Evolutionary conservation across 257 asterid species (phyloP).

Genomic region (Solanum habrochaites): DNA sequence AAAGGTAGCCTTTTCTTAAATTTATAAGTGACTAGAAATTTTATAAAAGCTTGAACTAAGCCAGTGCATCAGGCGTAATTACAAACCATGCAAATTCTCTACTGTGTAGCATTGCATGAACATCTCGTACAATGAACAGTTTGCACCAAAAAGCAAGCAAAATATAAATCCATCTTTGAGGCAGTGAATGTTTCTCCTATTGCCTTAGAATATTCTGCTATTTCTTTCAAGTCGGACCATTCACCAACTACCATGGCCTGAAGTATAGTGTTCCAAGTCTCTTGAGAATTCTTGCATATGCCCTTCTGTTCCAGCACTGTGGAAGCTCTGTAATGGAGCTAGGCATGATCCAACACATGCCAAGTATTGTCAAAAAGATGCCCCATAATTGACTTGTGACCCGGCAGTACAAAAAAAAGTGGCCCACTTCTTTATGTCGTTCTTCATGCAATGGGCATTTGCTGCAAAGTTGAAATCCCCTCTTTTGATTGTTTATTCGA

Average conservation of each 20-base stretch:
- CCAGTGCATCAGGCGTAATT: not conserved
- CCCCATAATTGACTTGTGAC: not conserved
- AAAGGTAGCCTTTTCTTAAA: conserved; percentile 45
- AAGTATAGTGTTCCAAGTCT: not conserved
- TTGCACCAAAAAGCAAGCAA: not conserved
- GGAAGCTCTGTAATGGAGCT: not conserved
- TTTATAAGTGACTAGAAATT: not conserved
- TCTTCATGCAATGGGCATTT: not conserved
- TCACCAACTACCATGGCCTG: not conserved
- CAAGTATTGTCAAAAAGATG: not conserved
- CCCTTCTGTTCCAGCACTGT: not conserved
- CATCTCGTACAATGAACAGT: not conserved
- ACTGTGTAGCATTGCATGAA: not conserved
- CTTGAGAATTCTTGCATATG: not conserved
- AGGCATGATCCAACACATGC: not conserved
- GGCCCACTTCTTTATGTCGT: not conserved
- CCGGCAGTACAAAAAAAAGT: not conserved
- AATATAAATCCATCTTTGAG: not conserved
- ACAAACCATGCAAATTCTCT: not conserved
- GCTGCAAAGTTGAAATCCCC: not conserved
- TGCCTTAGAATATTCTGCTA: not conserved
- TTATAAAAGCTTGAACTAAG: not conserved
- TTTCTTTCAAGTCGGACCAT: not conserved
- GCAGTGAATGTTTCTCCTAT: not conserved
- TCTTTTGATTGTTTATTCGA: not conserved